phyloP scores from a whole-genome alignment of 192 early-diverging fungal genomes.

The Backusella luteola region DNA sequence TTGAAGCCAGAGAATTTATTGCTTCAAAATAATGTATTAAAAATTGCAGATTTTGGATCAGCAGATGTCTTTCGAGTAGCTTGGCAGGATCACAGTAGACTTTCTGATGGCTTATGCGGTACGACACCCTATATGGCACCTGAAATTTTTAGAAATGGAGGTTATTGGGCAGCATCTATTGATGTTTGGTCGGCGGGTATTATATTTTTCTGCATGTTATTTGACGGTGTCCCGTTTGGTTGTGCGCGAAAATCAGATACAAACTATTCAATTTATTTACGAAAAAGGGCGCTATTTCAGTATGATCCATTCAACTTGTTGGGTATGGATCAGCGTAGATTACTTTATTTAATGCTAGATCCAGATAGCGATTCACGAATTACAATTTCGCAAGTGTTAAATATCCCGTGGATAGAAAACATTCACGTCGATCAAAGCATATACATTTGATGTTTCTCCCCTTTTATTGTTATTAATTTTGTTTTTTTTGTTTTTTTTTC shows the following conservation, averaged over 20 bases:
- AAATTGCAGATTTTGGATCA: slow-evolving; percentile 98
- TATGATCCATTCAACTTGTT: slow-evolving; percentile 5
- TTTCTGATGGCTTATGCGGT: slow-evolving; percentile 87
- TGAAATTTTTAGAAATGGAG: slow-evolving; percentile 42
- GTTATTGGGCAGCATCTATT: neutral
- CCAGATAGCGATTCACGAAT: neutral
- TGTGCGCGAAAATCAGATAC: neutral
- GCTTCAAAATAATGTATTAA: slow-evolving; percentile 67
- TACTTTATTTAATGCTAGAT: slow-evolving; percentile 1
- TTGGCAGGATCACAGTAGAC: slow-evolving; percentile 68
- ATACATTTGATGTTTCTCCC: neutral
- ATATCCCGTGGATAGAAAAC: slow-evolving; percentile 5
- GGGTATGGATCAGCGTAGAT: neutral
- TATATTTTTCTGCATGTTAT: slow-evolving; percentile 75
- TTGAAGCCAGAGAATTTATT: slow-evolving; percentile 88
- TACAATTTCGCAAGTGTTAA: slow-evolving; percentile 1
- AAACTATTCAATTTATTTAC: slow-evolving; percentile 12
- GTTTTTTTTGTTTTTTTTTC: no score
- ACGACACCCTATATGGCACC: slow-evolving; percentile 96
- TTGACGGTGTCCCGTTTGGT: neutral
- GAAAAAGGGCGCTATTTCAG: neutral
- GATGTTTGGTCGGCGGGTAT: slow-evolving; percentile 93
- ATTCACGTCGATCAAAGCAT: neutral
- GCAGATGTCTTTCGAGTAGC: slow-evolving; percentile 88
- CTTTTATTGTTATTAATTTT: neutral